phyloP scores from a whole-genome alignment of 176 grass and related monocot genomes.

The Hsuehochloa calcarea region DNA sequence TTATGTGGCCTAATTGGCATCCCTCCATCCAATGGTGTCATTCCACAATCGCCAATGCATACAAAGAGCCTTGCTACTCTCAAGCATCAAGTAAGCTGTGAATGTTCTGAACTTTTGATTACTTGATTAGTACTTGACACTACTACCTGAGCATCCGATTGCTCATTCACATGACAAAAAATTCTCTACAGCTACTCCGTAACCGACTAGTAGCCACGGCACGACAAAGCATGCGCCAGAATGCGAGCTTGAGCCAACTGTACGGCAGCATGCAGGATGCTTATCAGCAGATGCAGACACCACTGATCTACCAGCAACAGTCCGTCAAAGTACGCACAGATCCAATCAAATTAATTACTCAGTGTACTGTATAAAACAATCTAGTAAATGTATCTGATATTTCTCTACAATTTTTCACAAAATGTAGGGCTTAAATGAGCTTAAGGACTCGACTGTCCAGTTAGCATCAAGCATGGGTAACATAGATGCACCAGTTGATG shows the following conservation, averaged over 20 bases:
- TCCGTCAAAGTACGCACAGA: constrained; percentile 40
- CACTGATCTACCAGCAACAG: constrained; percentile 67
- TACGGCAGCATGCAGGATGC: constrained; percentile 90
- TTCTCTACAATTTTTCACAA: neutral
- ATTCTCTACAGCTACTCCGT: constrained; percentile 67
- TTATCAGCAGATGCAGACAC: constrained; percentile 92
- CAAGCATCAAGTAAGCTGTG: constrained; percentile 78
- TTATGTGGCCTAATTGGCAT: constrained; percentile 92
- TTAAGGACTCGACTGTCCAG: constrained; percentile 86
- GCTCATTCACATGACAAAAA: constrained; percentile 20
- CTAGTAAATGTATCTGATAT: neutral
- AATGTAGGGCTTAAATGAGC: constrained; percentile 71
- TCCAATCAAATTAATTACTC: neutral
- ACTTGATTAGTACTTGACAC: neutral
- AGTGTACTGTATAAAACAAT: neutral
- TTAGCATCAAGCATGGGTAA: constrained; percentile 86
- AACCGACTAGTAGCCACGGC: constrained; percentile 73
- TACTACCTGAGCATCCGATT: constrained; percentile 5
- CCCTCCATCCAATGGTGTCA: constrained; percentile 97
- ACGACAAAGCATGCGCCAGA: constrained; percentile 69
- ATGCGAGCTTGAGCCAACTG: constrained; percentile 84
- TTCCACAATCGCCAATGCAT: constrained; percentile 99
- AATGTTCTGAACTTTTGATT: neutral
- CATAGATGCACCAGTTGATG: constrained; percentile 86
- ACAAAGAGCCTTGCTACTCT: constrained; percentile 98